These are phyloP conservation scores for Epichloe aotearoae DNA, from an alignment of 2,329 filamentous ascomycete species.

Conservation along the genomic window DNA sequence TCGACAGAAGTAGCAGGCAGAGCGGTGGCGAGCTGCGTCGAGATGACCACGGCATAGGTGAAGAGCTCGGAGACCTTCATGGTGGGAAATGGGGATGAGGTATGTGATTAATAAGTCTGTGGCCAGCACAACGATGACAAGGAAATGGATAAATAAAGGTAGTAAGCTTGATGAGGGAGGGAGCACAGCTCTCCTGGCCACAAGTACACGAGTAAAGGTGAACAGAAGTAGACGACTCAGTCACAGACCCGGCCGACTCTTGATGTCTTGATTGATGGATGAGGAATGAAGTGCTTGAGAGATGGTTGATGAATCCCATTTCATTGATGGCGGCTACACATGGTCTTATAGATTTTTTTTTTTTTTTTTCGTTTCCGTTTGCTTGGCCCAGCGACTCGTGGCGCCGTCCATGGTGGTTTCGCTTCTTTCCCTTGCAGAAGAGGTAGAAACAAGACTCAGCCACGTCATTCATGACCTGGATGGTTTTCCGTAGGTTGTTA, in stretches of 20 bases:
- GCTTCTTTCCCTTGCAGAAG: too few relatives aligned
- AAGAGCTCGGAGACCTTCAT: conserved; percentile 4
- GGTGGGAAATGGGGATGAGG: background rate
- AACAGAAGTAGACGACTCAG: background rate
- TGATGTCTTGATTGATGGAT: background rate
- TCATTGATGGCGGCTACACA: too few relatives aligned
- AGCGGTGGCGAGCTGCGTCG: background rate
- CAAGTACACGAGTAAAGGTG: background rate
- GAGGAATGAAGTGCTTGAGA: background rate
- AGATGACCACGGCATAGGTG: background rate
- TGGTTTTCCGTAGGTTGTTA: too few relatives aligned
- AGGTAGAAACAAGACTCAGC: too few relatives aligned
- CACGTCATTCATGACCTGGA: too few relatives aligned
- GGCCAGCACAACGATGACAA: too few relatives aligned
- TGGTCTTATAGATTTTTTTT: too few relatives aligned
- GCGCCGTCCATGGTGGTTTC: too few relatives aligned
- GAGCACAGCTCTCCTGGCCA: background rate
- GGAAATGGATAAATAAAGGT: background rate
- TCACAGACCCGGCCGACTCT: background rate
- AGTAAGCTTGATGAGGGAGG: background rate
- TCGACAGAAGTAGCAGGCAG: background rate
- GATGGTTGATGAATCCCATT: too few relatives aligned
- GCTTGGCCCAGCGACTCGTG: too few relatives aligned
- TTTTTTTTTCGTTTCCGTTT: too few relatives aligned
- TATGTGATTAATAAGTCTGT: too few relatives aligned